phyloP scores from a whole-genome alignment of 108 stramenopile species.

The Nitzschia sp. region DNA sequence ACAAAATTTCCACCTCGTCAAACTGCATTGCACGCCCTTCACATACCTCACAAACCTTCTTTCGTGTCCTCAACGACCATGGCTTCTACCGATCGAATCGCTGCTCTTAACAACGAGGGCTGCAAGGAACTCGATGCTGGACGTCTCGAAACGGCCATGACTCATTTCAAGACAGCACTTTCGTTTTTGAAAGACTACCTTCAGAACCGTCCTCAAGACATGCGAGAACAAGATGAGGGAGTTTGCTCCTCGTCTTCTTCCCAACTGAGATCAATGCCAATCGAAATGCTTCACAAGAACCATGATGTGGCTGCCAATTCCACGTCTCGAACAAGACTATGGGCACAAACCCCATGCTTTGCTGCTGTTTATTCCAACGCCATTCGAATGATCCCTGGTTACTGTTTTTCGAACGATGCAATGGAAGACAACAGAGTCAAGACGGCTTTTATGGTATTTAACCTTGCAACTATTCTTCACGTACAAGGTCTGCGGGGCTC shows the following conservation, averaged over 20 bases:
- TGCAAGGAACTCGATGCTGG: conserved; percentile 2
- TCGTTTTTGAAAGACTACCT: not conserved
- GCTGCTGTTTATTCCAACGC: not conserved
- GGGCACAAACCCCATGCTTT: no score
- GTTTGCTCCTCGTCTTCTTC: not conserved
- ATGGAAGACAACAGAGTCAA: not conserved
- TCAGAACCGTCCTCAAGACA: not conserved
- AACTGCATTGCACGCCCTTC: no score
- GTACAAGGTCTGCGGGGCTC: not conserved
- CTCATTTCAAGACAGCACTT: conserved; percentile 7
- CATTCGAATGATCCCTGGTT: conserved; percentile 5
- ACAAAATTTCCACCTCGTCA: no score
- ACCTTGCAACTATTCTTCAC: not conserved
- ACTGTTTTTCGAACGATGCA: not conserved
- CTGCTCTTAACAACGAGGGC: conserved; percentile 5
- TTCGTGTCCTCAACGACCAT: no score
- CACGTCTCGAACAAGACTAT: no score
- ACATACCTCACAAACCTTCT: no score
- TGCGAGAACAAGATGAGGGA: not conserved
- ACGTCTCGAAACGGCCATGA: not conserved
- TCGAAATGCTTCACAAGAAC: not conserved
- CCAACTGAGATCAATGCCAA: not conserved
- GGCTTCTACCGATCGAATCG: not conserved
- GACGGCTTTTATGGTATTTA: conserved; percentile 15
- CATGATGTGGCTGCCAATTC: no score